Base-by-base conservation (phyloP, 805 yeast species). In the Kregervanrija pseudodelftensis region DNA sequence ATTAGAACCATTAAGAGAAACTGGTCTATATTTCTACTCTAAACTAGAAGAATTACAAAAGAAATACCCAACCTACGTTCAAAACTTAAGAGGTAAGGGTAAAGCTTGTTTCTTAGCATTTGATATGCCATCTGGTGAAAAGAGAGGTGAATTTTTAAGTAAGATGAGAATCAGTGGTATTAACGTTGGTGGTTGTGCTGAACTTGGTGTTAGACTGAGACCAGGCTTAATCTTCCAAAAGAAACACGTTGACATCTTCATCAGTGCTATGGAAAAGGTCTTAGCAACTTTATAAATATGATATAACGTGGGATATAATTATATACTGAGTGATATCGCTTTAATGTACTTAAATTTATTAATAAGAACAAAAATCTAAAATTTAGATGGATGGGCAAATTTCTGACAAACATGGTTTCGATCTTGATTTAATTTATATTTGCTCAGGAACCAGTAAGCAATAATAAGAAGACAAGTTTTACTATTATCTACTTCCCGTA, bases 131-230 rank as follows among this genome's bases (percentile, higher is more conserved):
- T 57, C 74, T 42, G 64, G 74, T 36, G 71, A 68, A 45, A 65
- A 69, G 22, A 78, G 95, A 68, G 80, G 82, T 64, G 64, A 70
- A 54, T 80, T 86, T 65, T 66, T 83, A 57, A 54, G 52, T 49
- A 78, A 74, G 50, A 71, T 82, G 75, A 81, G 78, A 67, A 59
- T 65, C 39, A 71, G 61, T 41, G 95, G 95, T 64, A 73, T 84
- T 50, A 85, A 86, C 65, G 75, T 84, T 59, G 95, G 95, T 55
- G 95, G 90, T 41, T 86, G 95, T 68, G 90, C 91, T 43, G 85
- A 77, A 44, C 74, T 70, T 50, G 77, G 90, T 47, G 83, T 86
- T 42, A 80, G 95, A 69, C 72, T 85, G 63, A 79, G 95, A 69
- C 95, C 95, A 49, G 74, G 86, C 38, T 69, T 85, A 56, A 78